These are phyloP conservation scores for Lyophyllum semitale DNA, from an alignment of 768 basidiomycete species.

Conservation along the genomic window DNA sequence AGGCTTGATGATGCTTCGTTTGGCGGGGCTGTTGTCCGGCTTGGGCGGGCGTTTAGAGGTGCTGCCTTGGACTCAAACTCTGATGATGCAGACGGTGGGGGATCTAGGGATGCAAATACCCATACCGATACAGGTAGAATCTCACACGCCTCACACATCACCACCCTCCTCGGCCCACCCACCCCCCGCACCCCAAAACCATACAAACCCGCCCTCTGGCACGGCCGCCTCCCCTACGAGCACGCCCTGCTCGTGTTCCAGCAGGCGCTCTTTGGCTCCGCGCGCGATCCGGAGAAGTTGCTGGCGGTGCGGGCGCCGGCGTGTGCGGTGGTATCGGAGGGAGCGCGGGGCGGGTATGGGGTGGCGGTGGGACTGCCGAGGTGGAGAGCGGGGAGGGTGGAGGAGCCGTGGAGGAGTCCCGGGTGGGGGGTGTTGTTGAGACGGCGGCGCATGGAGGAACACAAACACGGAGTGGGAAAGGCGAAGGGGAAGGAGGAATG, in stretches of 20 bases:
- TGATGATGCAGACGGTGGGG: slow-evolving; percentile 4
- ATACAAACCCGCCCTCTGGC: slow-evolving; percentile 23
- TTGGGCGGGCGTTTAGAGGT: slow-evolving; percentile 24
- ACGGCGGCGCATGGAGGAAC: too few species aligned
- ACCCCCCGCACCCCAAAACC: slow-evolving; percentile 1
- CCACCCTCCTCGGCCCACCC: slow-evolving; percentile 24
- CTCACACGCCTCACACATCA: neutral
- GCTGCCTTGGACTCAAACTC: slow-evolving; percentile 28
- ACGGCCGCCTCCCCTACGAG: slow-evolving; percentile 14
- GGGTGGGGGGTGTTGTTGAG: slow-evolving; percentile 6
- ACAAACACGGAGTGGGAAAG: too few species aligned
- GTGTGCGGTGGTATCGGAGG: slow-evolving; percentile 2
- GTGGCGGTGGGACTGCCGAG: slow-evolving; percentile 8
- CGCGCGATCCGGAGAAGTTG: slow-evolving; percentile 23
- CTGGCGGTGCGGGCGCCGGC: slow-evolving; percentile 34
- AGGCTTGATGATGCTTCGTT: slow-evolving; percentile 52
- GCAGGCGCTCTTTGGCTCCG: slow-evolving; percentile 59
- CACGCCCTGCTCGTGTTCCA: slow-evolving; percentile 43
- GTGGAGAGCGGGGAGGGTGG: slow-evolving; percentile 9
- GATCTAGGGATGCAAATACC: neutral
- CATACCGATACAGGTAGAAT: neutral
- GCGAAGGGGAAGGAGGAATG: too few species aligned
- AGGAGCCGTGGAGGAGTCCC: slow-evolving; percentile 5
- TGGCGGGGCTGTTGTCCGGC: slow-evolving; percentile 48
- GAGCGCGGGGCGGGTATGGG: slow-evolving; percentile 4